Percentiles rank a stretch among this genome's conserved stretches.
These are phyloP conservation scores for Alectoria sarmentosa DNA, from an alignment of 495 filamentous ascomycete genomes.

Conservation along the genomic window DNA sequence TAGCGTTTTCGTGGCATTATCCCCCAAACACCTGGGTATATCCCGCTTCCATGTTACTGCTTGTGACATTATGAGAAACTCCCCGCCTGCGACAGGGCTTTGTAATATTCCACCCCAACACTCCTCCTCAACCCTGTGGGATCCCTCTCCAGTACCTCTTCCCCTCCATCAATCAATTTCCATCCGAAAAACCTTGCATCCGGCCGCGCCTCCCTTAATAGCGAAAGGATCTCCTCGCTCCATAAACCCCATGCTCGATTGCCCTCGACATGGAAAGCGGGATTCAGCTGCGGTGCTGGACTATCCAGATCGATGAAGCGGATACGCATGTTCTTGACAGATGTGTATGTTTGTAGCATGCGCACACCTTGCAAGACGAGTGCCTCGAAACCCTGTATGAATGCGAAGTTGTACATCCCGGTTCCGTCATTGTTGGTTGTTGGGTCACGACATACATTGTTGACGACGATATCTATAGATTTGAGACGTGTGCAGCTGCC, in stretches of 20 bases:
- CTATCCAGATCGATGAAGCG: constrained; percentile 66
- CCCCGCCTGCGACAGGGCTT: constrained; percentile 14
- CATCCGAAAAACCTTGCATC: constrained; percentile 47
- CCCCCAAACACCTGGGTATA: constrained; percentile 13
- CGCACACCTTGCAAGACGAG: constrained; percentile 54
- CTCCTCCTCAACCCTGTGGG: constrained; percentile 9
- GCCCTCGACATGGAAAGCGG: constrained; percentile 54
- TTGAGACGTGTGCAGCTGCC: constrained; percentile 40
- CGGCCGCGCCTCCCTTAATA: constrained; percentile 47
- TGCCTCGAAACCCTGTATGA: constrained; percentile 59
- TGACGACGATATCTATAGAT: constrained; percentile 60
- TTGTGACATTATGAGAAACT: not conserved
- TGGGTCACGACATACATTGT: constrained; percentile 55
- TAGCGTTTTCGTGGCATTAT: not conserved
- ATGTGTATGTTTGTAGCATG: constrained; percentile 45
- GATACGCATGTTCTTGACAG: constrained; percentile 53
- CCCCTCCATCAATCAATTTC: constrained; percentile 37
- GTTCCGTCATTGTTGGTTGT: constrained; percentile 48
- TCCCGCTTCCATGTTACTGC: not conserved
- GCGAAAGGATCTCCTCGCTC: constrained; percentile 56
- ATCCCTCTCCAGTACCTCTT: not conserved
- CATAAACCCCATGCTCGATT: constrained; percentile 58
- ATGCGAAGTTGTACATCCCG: constrained; percentile 59
- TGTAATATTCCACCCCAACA: constrained; percentile 16
- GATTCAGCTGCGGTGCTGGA: constrained; percentile 49